Conservation (phyloP, 805 yeast species). For the Kazachstania psychrophila region DNA sequence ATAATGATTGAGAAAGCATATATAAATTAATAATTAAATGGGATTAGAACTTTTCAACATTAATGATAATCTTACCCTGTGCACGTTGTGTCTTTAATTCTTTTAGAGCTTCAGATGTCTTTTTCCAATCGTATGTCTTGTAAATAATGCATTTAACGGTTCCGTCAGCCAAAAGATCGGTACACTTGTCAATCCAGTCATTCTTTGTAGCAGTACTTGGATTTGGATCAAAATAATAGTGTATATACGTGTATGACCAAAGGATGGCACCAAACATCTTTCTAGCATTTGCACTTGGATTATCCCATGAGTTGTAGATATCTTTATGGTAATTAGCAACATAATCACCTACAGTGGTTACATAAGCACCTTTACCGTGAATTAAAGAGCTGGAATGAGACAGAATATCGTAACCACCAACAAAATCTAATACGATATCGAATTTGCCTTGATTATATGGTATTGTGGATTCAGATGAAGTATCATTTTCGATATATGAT, state of each 20-base stretch:
- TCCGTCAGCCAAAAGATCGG: slow-evolving; percentile 40
- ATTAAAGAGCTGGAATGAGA: slow-evolving; percentile 36
- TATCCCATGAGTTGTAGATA: slow-evolving; percentile 31
- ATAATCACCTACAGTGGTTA: slow-evolving; percentile 59
- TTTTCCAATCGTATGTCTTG: slow-evolving; percentile 44
- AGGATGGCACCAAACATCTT: slow-evolving; percentile 29
- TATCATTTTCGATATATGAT: slow-evolving; percentile 14
- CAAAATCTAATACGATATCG: slow-evolving; percentile 57
- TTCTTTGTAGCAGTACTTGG: slow-evolving; percentile 19
- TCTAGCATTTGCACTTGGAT: slow-evolving; percentile 31
- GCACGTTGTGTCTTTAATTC: slow-evolving; percentile 43
- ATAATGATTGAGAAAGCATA: background rate
- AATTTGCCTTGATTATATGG: slow-evolving; percentile 38
- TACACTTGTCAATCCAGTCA: slow-evolving; percentile 36
- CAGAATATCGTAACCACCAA: slow-evolving; percentile 55
- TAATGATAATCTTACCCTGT: slow-evolving; percentile 59
- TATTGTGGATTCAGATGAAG: slow-evolving; percentile 16
- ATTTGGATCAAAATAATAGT: slow-evolving; percentile 29
- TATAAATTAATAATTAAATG: background rate
- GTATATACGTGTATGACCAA: slow-evolving; percentile 33
- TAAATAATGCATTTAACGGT: slow-evolving; percentile 46
- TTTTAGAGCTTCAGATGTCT: slow-evolving; percentile 45
- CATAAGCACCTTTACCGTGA: slow-evolving; percentile 42
- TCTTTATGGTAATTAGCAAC: slow-evolving; percentile 34
- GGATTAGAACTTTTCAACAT: slow-evolving; percentile 33